Evolutionary conservation across 2,329 filamentous ascomycete genomes (phyloP), one percentile per base, ranked within the genome.

Genomic region (Karstenula rhodostoma): DNA sequence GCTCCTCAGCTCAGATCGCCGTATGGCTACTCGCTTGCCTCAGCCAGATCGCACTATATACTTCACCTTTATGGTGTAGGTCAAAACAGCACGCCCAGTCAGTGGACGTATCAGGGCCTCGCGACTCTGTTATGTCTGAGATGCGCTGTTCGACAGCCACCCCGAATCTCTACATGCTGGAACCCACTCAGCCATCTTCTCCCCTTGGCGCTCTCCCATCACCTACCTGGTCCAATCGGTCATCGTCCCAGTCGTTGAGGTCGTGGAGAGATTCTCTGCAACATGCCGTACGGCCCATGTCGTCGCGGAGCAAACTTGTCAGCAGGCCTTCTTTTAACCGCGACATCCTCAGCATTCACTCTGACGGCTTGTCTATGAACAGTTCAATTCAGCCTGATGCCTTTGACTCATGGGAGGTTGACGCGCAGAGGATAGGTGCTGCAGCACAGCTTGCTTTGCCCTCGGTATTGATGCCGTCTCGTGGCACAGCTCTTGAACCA

Each of bases 371-470:
- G 46, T 73, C 78, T 5, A 57, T 78, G 23, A 75, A 78, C 44
- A 75, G 71, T n/a, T 61, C 73, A 19, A 74, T 79, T 27, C 78
- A 78, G 33, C 73, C 77, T 2, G 88, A 90, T 62, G 86, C 86
- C 1, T 92, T 93, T 68, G 90, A 92, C 68, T 88, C 85, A 2
- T 93, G 90, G 90, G 90, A 93, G 0, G 87, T 92, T 2, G 89
- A 90, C 66, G 78, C 85, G 2, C 85, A 89, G 64, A 85, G 84
- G 66, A 84, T 87, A 29, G 85, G 89, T 67, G 25, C 80, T 80
- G 15, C 72, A 22, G 51, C 72, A 53, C 68, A 73, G 54, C 47
- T 62, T 17, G 47, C 56, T 19, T 62, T 47, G 12, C 29, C 49
- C 27, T 43, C 49, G 22, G 22, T 44, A 25, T 61, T 47, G 71